Evolutionary conservation across 1,284 basidiomycete species (phyloP).

Genomic region (Sutorius eximius): DNA sequence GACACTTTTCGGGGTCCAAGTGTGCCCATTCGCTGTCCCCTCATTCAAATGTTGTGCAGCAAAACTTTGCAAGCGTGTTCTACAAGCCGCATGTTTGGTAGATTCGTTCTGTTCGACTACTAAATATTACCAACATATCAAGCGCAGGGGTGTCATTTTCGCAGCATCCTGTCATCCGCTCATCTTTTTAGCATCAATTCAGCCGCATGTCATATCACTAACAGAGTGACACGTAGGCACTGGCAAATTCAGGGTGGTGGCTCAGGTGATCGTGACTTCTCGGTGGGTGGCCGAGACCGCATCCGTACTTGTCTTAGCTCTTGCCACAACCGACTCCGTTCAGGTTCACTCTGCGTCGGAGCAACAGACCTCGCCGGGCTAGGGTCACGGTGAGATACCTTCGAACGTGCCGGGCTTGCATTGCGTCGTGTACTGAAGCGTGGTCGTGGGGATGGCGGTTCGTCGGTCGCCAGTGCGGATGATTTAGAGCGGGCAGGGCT

Average conservation of each 20-base stretch:
- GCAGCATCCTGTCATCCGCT: constrained; percentile 29
- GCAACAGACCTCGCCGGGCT: constrained; percentile 33
- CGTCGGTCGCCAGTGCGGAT: constrained; percentile 29
- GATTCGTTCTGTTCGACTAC: constrained; percentile 14
- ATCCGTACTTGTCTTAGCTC: constrained; percentile 56
- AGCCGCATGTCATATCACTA: constrained; percentile 16
- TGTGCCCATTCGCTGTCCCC: constrained; percentile 5
- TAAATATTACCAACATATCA: constrained; percentile 15
- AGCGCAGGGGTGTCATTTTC: constrained; percentile 3
- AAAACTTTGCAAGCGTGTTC: constrained; percentile 15
- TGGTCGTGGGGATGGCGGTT: constrained; percentile 29
- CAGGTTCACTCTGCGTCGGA: constrained; percentile 33
- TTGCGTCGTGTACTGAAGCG: constrained; percentile 27
- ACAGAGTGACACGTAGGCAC: constrained; percentile 9
- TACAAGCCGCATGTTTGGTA: constrained; percentile 18
- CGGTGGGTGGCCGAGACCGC: constrained; percentile 46
- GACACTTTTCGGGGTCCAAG: constrained; percentile 1
- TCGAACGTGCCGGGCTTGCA: constrained; percentile 33
- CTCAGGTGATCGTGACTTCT: constrained; percentile 38
- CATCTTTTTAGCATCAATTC: constrained; percentile 28
- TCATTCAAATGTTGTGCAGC: constrained; percentile 1
- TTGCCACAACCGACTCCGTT: constrained; percentile 54
- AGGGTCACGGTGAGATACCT: constrained; percentile 27
- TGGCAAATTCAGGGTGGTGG: constrained; percentile 39
- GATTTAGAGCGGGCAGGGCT: constrained; percentile 43